Percentiles rank a stretch among this genome's conserved stretches.
Evolutionary conservation across 2,329 filamentous ascomycete species (phyloP).

Genomic region (Orbilia quercus): DNA sequence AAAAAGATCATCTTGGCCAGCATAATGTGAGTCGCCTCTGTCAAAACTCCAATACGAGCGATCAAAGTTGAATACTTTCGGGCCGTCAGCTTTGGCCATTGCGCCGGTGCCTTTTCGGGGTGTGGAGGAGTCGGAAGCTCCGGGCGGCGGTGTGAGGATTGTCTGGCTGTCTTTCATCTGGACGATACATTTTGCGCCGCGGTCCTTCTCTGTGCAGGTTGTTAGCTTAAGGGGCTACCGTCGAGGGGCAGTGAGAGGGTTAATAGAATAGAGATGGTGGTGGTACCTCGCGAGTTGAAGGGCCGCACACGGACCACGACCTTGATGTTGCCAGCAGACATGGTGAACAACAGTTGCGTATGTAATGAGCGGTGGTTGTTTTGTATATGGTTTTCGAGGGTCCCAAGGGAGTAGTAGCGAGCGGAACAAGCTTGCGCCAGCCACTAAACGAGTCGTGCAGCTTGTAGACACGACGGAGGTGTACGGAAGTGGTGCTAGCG

Average conservation of each 20-base stretch:
- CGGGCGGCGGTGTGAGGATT: constrained; percentile 78
- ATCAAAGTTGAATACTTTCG: constrained; percentile 94
- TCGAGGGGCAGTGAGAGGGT: constrained; percentile 24
- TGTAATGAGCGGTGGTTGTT: constrained; percentile 12
- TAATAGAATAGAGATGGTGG: no score
- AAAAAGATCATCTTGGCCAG: constrained; percentile 89
- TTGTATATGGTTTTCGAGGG: background rate
- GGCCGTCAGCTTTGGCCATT: constrained; percentile 74
- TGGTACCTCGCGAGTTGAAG: constrained; percentile 89
- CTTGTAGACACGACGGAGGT: constrained; percentile 17
- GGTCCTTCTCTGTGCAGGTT: constrained; percentile 77
- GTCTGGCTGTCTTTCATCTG: constrained; percentile 96
- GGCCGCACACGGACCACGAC: constrained; percentile 96
- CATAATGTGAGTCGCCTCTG: constrained; percentile 79
- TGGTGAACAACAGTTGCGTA: constrained; percentile 19
- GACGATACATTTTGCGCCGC: constrained; percentile 94
- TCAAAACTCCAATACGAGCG: constrained; percentile 98
- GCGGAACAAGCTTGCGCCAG: constrained; percentile 28
- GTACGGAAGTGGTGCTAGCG: background rate
- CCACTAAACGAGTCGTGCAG: constrained; percentile 7
- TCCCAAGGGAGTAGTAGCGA: background rate
- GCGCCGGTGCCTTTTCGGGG: constrained; percentile 69
- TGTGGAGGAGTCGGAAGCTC: constrained; percentile 61
- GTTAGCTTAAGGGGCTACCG: constrained; percentile 1
- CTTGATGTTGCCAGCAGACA: constrained; percentile 85